A percentile compares a stretch with the other conserved stretches of the same genome.
These are phyloP conservation scores for Talaromyces liani DNA, from an alignment of 495 filamentous ascomycete genomes.

Conservation along the genomic window DNA sequence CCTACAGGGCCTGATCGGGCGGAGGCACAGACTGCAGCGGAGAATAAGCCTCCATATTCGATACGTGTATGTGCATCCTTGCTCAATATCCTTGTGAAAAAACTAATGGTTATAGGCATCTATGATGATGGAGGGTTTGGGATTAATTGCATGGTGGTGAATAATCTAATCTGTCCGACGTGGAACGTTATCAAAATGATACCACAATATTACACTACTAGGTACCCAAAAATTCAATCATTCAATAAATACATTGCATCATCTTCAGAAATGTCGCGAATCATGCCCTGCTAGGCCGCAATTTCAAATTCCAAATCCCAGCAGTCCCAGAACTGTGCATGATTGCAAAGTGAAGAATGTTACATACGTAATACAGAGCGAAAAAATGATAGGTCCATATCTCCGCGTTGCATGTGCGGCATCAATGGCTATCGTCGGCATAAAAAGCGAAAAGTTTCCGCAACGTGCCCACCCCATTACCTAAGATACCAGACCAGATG, in stretches of 20 bases:
- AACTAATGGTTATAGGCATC: conserved; percentile 30
- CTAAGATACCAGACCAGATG: neutral
- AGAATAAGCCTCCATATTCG: conserved; percentile 56
- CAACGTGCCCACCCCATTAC: neutral
- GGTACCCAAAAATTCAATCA: neutral
- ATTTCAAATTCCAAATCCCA: neutral
- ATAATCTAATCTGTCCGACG: neutral
- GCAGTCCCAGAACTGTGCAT: neutral
- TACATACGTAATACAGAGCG: neutral
- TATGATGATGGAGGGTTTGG: conserved; percentile 45
- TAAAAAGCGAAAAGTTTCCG: neutral
- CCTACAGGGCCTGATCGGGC: conserved; percentile 56
- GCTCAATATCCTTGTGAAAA: neutral
- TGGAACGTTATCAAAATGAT: neutral
- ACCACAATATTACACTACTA: neutral
- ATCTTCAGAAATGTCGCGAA: neutral
- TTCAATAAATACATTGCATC: neutral
- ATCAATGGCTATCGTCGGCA: neutral
- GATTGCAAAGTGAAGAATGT: neutral
- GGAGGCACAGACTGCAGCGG: conserved; percentile 34
- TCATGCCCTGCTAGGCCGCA: neutral
- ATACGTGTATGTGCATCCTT: conserved; percentile 49
- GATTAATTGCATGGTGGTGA: conserved; percentile 45
- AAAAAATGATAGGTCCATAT: neutral
- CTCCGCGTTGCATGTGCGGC: neutral